Evolutionary conservation across 1,284 basidiomycete genomes (phyloP).

Genomic region (Cystobasidium sp.): DNA sequence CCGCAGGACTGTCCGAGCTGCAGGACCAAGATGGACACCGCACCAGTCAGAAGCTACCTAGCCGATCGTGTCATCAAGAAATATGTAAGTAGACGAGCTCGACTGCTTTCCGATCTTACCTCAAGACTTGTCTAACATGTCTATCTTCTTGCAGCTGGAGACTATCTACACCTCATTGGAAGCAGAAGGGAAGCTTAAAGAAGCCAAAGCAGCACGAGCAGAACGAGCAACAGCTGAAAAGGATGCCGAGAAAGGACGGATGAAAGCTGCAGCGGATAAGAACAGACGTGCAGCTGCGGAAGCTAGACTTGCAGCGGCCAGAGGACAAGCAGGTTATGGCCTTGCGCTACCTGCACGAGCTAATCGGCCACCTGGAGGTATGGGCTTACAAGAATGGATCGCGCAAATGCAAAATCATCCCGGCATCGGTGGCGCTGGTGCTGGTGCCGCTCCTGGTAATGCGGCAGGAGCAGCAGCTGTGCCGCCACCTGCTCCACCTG

Average conservation of each 20-base stretch:
- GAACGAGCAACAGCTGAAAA: slow-evolving; percentile 20
- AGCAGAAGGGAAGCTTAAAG: slow-evolving; percentile 22
- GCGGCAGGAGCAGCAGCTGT: neutral
- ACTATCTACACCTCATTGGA: slow-evolving; percentile 14
- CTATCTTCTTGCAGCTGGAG: slow-evolving; percentile 8
- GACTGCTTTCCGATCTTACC: no score
- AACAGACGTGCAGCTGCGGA: neutral
- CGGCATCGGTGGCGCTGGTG: neutral
- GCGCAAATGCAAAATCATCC: neutral
- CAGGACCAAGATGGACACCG: neutral
- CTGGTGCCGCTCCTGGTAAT: neutral
- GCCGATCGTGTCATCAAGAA: slow-evolving; percentile 41
- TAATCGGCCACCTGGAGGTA: neutral
- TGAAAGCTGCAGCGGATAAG: slow-evolving; percentile 18
- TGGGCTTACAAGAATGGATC: neutral
- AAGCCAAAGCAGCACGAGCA: slow-evolving; percentile 19
- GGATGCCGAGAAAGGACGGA: slow-evolving; percentile 7
- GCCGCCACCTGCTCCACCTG: neutral
- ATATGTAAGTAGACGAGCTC: slow-evolving; percentile 1
- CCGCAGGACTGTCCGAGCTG: slow-evolving; percentile 39
- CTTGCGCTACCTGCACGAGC: neutral
- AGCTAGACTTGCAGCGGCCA: neutral
- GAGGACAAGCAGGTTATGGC: neutral
- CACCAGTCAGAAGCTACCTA: slow-evolving; percentile 28
- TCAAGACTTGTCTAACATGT: neutral